Evolutionary conservation across 495 filamentous ascomycete species (phyloP), one percentile per base, ranked within the genome.

Genomic region (Penicillium pancosmium): DNA sequence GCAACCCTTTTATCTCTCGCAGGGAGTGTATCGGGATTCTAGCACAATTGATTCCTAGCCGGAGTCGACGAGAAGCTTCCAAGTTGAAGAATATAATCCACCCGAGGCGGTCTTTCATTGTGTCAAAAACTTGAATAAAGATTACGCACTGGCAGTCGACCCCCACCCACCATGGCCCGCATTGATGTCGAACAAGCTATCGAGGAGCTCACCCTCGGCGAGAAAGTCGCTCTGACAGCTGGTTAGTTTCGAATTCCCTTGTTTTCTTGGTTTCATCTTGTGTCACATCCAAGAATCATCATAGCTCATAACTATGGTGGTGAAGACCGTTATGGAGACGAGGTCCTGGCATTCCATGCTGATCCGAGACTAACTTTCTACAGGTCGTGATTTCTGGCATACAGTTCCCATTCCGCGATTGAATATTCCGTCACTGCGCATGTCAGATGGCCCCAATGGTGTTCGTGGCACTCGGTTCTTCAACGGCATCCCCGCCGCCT

Each of bases 361-460:
- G 13, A 54, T 31, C 21, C 21, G 31, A 16, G 7, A 21, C 60
- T 67, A 31, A 68, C 36, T 54, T 36, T 7, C 1, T 1, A 0
- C 46, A 80, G 89, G 87, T 38, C 83, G 83, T 49, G 90, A 92
- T 67, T 91, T 91, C 71, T 92, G 90, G 90, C 85, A 90, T 52
- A 92, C 89, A 2, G 85, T 81, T 35, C 67, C 87, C 1, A 82
- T 93, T 44, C 82, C 84, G 9, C 80, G 83, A 16, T 84, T 90
- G 59, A 83, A 82, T 36, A 87, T 93, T 52, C 89, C 90, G 12
- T 79, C 86, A 3, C 65, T 91, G 31, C 86, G 87, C 43, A 80
- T 86, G 55, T 87, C 86, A 21, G 89, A 92, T 66, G 89, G 89
- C 3, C 89, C 89, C 27, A 92, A 92, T 67, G 89, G 88, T 18